Evolutionary conservation across 1,139 yeast species (phyloP).

Genomic region (Yamadazyma kanchanaburiensis): DNA sequence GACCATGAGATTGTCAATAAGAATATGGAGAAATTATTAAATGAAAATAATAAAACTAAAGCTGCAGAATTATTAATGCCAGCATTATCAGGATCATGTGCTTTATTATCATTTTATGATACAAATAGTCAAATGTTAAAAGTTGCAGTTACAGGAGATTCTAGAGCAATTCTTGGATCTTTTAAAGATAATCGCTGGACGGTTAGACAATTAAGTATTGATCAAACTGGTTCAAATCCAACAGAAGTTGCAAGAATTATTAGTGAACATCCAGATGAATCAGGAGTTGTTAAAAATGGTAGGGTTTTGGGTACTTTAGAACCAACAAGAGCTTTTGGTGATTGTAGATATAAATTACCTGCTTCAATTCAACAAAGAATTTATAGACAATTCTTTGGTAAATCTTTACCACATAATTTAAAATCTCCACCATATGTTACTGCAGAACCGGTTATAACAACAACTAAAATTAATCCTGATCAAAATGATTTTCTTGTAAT

Average conservation of each 20-base stretch:
- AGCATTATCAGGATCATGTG: slow-evolving; percentile 95
- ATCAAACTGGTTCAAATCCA: slow-evolving; percentile 92
- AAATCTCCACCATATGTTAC: slow-evolving; percentile 96
- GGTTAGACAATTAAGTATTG: slow-evolving; percentile 80
- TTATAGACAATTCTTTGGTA: slow-evolving; percentile 78
- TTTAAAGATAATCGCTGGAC: slow-evolving; percentile 76
- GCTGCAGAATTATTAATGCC: slow-evolving; percentile 84
- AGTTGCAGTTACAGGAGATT: slow-evolving; percentile 96
- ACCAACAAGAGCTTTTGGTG: slow-evolving; percentile 97
- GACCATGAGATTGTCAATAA: slow-evolving; percentile 86
- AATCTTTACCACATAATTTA: slow-evolving; percentile 73
- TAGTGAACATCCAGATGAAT: slow-evolving; percentile 89
- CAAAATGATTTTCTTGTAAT: slow-evolving; percentile 84
- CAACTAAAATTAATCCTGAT: slow-evolving; percentile 69
- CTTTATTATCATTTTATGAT: slow-evolving; percentile 81
- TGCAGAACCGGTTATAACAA: slow-evolving; percentile 90
- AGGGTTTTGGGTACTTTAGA: slow-evolving; percentile 92
- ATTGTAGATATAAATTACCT: slow-evolving; percentile 85
- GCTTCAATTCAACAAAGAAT: slow-evolving; percentile 69
- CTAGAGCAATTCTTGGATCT: slow-evolving; percentile 86
- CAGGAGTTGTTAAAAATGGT: slow-evolving; percentile 79
- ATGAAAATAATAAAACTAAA: slow-evolving; percentile 52
- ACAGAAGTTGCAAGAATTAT: slow-evolving; percentile 82
- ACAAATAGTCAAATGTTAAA: slow-evolving; percentile 66
- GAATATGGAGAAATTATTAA: slow-evolving; percentile 66